phyloP scores from a whole-genome alignment of 805 yeast genomes.

The Pichia deserticola region DNA sequence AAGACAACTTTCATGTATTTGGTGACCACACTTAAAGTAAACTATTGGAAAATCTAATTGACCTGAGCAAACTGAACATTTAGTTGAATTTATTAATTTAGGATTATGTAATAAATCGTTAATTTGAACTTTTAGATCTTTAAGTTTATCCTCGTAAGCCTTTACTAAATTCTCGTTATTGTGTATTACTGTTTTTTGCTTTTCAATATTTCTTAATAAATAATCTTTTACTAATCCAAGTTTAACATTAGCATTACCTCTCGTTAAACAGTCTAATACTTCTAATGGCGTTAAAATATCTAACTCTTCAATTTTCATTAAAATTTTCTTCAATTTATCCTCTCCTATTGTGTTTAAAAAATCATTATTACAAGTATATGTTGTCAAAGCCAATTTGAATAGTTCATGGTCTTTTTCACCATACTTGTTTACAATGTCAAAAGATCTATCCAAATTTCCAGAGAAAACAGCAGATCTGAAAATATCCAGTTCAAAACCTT shows the following conservation, averaged over 20 bases:
- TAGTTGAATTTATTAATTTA: slow-evolving; percentile 41
- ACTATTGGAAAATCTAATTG: slow-evolving; percentile 70
- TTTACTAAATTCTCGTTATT: slow-evolving; percentile 59
- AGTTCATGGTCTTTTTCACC: slow-evolving; percentile 60
- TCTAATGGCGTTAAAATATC: slow-evolving; percentile 68
- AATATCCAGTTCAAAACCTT: slow-evolving; percentile 46
- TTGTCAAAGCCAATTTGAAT: slow-evolving; percentile 56
- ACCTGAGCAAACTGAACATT: slow-evolving; percentile 59
- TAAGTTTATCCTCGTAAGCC: slow-evolving; percentile 62
- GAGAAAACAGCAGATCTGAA: slow-evolving; percentile 60
- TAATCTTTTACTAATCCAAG: slow-evolving; percentile 63
- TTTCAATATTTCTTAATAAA: slow-evolving; percentile 51
- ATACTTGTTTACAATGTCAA: slow-evolving; percentile 48
- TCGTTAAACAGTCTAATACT: slow-evolving; percentile 34
- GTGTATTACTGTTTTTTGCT: slow-evolving; percentile 56
- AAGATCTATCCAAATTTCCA: slow-evolving; percentile 49
- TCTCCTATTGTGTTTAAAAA: slow-evolving; percentile 47
- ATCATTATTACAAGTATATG: slow-evolving; percentile 48
- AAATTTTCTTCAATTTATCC: slow-evolving; percentile 38
- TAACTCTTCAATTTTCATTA: slow-evolving; percentile 44
- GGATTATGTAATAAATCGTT: slow-evolving; percentile 39
- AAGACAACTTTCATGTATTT: slow-evolving; percentile 74
- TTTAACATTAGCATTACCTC: slow-evolving; percentile 42
- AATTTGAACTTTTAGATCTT: slow-evolving; percentile 46
- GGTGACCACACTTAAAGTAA: slow-evolving; percentile 81